Percentiles rank a stretch among this genome's conserved stretches.
Conservation (phyloP, 148 eudicot genomes). For the Pharnaceum exiguum region DNA sequence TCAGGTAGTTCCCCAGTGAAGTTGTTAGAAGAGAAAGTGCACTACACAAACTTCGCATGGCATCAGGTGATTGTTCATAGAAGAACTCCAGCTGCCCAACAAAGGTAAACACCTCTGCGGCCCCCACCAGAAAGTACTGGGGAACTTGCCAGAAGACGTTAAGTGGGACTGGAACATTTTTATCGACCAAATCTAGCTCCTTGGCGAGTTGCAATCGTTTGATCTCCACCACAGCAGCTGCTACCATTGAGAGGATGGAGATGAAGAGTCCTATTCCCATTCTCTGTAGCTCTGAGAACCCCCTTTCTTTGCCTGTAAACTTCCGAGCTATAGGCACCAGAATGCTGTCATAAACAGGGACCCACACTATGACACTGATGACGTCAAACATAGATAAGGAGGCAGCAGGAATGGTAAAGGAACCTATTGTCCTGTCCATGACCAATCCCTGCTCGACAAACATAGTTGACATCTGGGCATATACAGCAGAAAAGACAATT, state of each 20-base stretch:
- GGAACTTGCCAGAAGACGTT: constrained; percentile 79
- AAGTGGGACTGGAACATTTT: constrained; percentile 16
- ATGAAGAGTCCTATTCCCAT: constrained; percentile 71
- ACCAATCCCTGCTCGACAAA: constrained; percentile 52
- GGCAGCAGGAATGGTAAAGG: constrained; percentile 56
- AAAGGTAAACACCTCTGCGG: constrained; percentile 65
- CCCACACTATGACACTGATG: constrained; percentile 61
- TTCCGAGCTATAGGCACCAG: constrained; percentile 52
- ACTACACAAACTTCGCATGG: constrained; percentile 67
- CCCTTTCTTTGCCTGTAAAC: constrained; percentile 49
- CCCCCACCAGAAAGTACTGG: constrained; percentile 63
- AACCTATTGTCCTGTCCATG: constrained; percentile 39
- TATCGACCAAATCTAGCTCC: constrained; percentile 18
- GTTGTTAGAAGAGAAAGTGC: constrained; percentile 60
- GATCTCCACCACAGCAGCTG: constrained; percentile 57
- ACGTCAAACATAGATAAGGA: constrained; percentile 57
- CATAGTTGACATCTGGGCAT: constrained; percentile 56
- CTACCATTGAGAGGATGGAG: constrained; percentile 61
- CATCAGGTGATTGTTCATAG: constrained; percentile 75
- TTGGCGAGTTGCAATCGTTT: constrained; percentile 23
- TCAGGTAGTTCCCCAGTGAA: constrained; percentile 57
- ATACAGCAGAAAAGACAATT: constrained; percentile 49
- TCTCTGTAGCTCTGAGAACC: constrained; percentile 63
- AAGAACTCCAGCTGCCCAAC: constrained; percentile 76
- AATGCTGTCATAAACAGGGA: constrained; percentile 56